phyloP scores from a whole-genome alignment of 768 basidiomycete species.

The Tulasnella sp. region DNA sequence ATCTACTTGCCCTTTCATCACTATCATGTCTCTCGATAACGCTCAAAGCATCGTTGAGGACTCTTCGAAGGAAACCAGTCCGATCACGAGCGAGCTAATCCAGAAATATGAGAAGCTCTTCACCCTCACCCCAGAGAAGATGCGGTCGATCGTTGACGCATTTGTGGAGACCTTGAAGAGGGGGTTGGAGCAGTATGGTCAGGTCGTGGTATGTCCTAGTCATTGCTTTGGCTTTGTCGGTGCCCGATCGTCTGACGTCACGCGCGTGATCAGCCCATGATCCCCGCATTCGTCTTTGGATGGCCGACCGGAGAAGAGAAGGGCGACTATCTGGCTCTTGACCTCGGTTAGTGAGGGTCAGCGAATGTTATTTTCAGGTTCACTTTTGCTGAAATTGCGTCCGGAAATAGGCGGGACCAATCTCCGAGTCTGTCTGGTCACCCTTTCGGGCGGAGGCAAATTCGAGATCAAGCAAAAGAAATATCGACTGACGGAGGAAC shows the following conservation, averaged over 20 bases:
- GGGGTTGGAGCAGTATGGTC: slow-evolving; percentile 78
- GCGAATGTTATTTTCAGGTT: not conserved
- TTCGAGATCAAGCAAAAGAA: slow-evolving; percentile 98
- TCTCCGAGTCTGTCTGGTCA: slow-evolving; percentile 96
- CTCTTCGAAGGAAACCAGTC: not conserved
- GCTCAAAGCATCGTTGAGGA: not conserved
- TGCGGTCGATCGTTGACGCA: slow-evolving; percentile 96
- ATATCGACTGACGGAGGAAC: slow-evolving; percentile 95
- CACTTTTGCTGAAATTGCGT: slow-evolving; percentile 24
- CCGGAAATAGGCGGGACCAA: slow-evolving; percentile 81
- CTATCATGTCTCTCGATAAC: slow-evolving; percentile 3
- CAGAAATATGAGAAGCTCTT: slow-evolving; percentile 89
- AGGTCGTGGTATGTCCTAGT: slow-evolving; percentile 76
- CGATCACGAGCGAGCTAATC: slow-evolving; percentile 43
- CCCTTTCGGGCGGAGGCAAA: slow-evolving; percentile 87
- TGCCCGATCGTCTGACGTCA: slow-evolving; percentile 24
- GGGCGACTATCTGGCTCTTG: slow-evolving; percentile 88
- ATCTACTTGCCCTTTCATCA: not conserved
- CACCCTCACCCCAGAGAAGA: slow-evolving; percentile 84
- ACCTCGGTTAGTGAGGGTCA: slow-evolving; percentile 66
- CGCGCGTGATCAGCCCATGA: slow-evolving; percentile 70
- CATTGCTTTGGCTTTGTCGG: slow-evolving; percentile 12
- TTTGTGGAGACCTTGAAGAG: slow-evolving; percentile 90
- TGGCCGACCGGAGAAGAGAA: slow-evolving; percentile 91
- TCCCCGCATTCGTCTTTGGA: slow-evolving; percentile 94